Percentiles rank a stretch among this genome's conserved stretches.
These are phyloP conservation scores for Prunus mume DNA, from an alignment of 306 rosid species.

Conservation along the genomic window DNA sequence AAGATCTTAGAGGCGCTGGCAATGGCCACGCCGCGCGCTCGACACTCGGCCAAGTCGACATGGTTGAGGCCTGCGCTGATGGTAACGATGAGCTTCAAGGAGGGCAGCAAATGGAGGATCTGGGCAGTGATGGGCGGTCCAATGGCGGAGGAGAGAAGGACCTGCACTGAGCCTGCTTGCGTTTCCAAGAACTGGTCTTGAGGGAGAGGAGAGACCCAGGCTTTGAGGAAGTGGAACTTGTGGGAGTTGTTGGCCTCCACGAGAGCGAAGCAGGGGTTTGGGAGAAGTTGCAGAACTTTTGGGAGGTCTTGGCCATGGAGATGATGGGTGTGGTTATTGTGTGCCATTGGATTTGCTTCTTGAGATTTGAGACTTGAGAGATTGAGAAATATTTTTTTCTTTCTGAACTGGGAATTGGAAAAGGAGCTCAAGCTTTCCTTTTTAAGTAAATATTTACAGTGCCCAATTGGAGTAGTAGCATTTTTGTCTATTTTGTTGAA, in stretches of 20 bases:
- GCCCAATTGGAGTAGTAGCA: too few species aligned
- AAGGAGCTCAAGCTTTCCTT: too few species aligned
- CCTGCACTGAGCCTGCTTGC: constrained; percentile 13
- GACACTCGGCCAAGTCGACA: constrained; percentile 22
- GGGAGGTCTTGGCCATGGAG: neutral
- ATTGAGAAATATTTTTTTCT: too few species aligned
- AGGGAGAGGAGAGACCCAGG: constrained; percentile 29
- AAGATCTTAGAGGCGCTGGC: constrained; percentile 31
- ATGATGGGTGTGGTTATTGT: neutral
- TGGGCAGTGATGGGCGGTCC: constrained; percentile 8
- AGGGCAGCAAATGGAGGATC: constrained; percentile 26
- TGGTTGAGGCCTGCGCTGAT: constrained; percentile 31
- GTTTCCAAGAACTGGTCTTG: constrained; percentile 13
- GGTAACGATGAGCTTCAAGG: constrained; percentile 22
- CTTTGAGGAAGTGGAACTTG: constrained; percentile 23
- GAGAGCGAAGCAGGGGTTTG: neutral
- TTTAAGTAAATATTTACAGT: too few species aligned
- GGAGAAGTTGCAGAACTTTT: constrained; percentile 13
- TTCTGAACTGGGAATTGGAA: too few species aligned
- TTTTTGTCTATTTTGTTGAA: too few species aligned
- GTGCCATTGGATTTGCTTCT: neutral
- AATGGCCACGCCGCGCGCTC: constrained; percentile 19
- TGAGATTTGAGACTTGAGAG: neutral
- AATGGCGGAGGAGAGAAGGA: neutral
- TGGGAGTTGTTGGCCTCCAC: constrained; percentile 24